These are phyloP conservation scores for Rhododendron henanense DNA, from an alignment of 148 eudicot species.

Conservation along the genomic window DNA sequence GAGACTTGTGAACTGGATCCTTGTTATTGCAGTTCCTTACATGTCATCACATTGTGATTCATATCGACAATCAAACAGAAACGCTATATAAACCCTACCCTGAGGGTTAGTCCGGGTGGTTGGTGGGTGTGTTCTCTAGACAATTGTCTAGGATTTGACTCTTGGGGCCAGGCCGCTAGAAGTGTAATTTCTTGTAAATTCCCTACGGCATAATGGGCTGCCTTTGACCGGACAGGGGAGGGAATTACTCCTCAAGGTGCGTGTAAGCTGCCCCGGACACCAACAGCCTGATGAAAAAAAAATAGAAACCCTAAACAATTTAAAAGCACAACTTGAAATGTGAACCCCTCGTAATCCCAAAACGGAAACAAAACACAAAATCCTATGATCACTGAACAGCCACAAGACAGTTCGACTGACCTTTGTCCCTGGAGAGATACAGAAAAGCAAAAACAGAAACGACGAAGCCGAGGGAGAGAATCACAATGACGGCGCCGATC, in stretches of 20 bases:
- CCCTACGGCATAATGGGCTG: neutral
- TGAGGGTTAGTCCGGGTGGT: neutral
- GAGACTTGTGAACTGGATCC: neutral
- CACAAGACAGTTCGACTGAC: constrained; percentile 15
- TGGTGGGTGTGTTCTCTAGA: neutral
- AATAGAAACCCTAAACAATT: neutral
- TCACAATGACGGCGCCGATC: constrained; percentile 35
- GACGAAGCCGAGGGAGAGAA: constrained; percentile 51
- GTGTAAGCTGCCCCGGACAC: neutral
- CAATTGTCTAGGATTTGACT: neutral
- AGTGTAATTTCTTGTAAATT: neutral
- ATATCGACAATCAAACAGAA: neutral
- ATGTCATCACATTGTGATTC: neutral
- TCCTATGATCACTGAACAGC: neutral
- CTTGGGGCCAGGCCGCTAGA: neutral
- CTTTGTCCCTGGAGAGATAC: constrained; percentile 46
- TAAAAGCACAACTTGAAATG: neutral
- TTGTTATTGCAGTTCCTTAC: neutral
- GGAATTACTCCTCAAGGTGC: no score
- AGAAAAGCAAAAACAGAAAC: constrained; percentile 50
- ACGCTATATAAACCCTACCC: neutral
- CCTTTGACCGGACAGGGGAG: no score
- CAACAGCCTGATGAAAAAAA: no score
- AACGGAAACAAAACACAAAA: neutral
- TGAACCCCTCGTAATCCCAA: neutral